phyloP scores from a whole-genome alignment of 352 stramenopile genomes.

The Globisporangium echinulatum region DNA sequence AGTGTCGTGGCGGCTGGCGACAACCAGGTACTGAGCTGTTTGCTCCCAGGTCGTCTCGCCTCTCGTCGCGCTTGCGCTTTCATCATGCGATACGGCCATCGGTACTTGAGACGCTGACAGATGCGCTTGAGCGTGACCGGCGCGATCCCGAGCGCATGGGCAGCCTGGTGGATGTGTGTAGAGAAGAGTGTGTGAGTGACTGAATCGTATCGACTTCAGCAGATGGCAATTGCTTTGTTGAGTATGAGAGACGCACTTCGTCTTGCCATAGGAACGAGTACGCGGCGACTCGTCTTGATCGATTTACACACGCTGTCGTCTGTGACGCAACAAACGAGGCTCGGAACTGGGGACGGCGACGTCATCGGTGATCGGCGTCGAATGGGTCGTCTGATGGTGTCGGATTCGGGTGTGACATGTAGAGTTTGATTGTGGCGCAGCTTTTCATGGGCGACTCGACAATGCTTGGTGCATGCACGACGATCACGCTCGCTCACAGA shows the following conservation, averaged over 20 bases:
- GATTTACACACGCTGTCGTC: not conserved
- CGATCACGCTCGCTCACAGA: too few species aligned
- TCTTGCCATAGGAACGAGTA: slow-evolving; percentile 47
- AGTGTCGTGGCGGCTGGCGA: not conserved
- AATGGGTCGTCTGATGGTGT: not conserved
- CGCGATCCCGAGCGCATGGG: slow-evolving; percentile 27
- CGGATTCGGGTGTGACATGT: not conserved
- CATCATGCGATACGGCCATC: slow-evolving; percentile 42
- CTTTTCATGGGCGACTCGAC: not conserved
- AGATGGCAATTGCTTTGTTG: not conserved
- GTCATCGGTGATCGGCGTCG: not conserved
- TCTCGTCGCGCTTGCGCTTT: slow-evolving; percentile 31
- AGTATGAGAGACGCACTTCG: slow-evolving; percentile 15
- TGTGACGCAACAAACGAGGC: not conserved
- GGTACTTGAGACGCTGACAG: slow-evolving; percentile 34
- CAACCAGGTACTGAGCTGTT: not conserved
- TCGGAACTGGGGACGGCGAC: not conserved
- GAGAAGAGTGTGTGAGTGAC: not conserved
- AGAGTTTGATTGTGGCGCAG: not conserved
- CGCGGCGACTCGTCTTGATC: slow-evolving; percentile 30
- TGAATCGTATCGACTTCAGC: not conserved
- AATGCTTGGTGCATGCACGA: too few species aligned
- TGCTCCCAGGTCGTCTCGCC: slow-evolving; percentile 1
- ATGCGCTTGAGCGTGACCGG: slow-evolving; percentile 67
- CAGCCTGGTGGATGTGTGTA: slow-evolving; percentile 17